Base-by-base conservation (phyloP, 768 basidiomycete genomes). In the Termitomyces titanicus region DNA sequence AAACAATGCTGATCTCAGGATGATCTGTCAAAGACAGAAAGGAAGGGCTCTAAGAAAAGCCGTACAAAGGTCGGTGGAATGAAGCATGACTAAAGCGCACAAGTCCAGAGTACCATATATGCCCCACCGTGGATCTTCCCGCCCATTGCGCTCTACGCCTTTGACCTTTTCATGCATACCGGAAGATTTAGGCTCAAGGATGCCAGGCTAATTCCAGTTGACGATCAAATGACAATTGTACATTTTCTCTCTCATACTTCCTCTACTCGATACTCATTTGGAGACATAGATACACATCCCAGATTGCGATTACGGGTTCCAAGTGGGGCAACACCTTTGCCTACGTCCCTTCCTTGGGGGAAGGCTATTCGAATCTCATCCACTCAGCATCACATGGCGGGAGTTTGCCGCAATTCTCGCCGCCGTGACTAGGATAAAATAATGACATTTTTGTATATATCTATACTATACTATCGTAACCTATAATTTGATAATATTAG, bases 71-170 rank as follows among this genome's bases (percentile, higher is more conserved):
- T 9, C 29, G 29, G 9, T 29, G 29, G 29, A 29, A 4, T 9
- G 29, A 29, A 29, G 29, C 29, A 4, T 29, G 29, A 29, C n/a
- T n/a, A n/a, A n/a, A n/a, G n/a, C n/a, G n/a, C n/a, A n/a, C n/a
- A n/a, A n/a, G n/a, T n/a, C n/a, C n/a, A n/a, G n/a, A n/a, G n/a
- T n/a, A 91, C 94, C 0, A 73, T 79, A 2, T 94, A 88, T 59
- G 87, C 90, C 6, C 51, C 77, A 0, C 91, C 92, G 1, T 96
- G 92, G 91, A 87, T 94, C 58, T 88, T 80, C 71, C 84, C 89
- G 0, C 85, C 92, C 1, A 70, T 92, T 15, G 89, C 86, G 0
- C 82, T 94, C 49, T 94, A 92, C 63, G 86, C 82, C 0, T 75
- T 87, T 11, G 93, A 95, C 66, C 69, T 94, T n/a, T 64, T 87